Evolutionary conservation across 2,329 filamentous ascomycete species (phyloP).

Genomic region (Colletotrichum cereale): DNA sequence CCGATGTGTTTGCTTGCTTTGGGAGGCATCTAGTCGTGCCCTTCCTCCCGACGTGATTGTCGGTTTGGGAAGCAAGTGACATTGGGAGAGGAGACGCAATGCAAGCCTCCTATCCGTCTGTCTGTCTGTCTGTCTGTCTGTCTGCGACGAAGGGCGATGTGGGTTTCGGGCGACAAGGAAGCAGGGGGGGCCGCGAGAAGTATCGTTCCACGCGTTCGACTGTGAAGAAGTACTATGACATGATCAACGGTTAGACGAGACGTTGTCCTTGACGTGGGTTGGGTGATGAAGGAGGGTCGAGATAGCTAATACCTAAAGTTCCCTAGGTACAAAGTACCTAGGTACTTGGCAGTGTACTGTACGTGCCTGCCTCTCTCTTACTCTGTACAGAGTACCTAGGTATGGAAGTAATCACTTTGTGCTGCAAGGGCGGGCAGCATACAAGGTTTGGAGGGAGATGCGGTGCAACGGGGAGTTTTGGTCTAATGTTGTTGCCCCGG

Average conservation of each 20-base stretch:
- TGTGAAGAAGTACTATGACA: neutral
- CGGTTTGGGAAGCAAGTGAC: conserved; percentile 19
- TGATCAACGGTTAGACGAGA: neutral
- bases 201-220: neutral
- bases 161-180: conserved; percentile 4
- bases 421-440: neutral
- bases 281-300: neutral
- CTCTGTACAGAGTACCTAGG: neutral
- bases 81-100: conserved; percentile 8
- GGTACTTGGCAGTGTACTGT: too few species aligned
- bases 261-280: neutral
- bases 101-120: neutral
- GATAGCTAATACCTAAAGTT: too few species aligned
- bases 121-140: neutral
- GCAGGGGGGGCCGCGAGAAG: neutral
- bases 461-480: conserved; percentile 36
- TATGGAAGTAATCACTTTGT: too few species aligned
- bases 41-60: neutral
- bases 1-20: neutral
- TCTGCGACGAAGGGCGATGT: conserved; percentile 15
- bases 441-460: conserved; percentile 14
- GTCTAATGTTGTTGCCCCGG: conserved; percentile 33
- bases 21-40: neutral
- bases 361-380: too few species aligned
- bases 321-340: too few species aligned